Conservation (phyloP, 2,329 filamentous ascomycete species). For the Alternaria rosae region DNA sequence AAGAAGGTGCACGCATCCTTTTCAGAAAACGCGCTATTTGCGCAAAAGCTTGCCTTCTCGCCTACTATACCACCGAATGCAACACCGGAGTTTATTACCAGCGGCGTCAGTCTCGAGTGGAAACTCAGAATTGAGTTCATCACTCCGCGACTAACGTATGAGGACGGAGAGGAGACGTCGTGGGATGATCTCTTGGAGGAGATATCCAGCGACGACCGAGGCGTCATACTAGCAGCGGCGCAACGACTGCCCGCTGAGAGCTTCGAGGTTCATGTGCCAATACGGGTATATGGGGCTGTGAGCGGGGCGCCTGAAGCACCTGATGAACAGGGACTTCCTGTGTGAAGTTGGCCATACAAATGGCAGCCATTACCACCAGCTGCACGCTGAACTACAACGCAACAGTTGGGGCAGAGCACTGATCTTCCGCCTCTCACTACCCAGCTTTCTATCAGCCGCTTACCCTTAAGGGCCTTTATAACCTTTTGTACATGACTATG, state of each 20-base stretch:
- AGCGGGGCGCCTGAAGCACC: slow-evolving; percentile 48
- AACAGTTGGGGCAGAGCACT: background rate
- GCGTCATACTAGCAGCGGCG: slow-evolving; percentile 76
- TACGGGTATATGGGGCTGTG: slow-evolving; percentile 75
- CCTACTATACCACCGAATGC: slow-evolving; percentile 83
- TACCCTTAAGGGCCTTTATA: background rate
- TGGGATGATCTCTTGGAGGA: slow-evolving; percentile 72
- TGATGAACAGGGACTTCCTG: slow-evolving; percentile 43
- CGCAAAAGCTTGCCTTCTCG: slow-evolving; percentile 78
- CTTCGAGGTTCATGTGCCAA: slow-evolving; percentile 86
- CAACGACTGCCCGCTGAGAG: slow-evolving; percentile 84
- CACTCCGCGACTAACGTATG: slow-evolving; percentile 66
- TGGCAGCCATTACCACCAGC: background rate
- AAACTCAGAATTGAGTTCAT: slow-evolving; percentile 91
- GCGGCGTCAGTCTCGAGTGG: slow-evolving; percentile 87
- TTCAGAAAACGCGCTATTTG: slow-evolving; percentile 84
- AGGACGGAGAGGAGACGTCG: slow-evolving; percentile 38
- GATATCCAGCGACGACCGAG: slow-evolving; percentile 79
- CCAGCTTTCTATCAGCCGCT: background rate
- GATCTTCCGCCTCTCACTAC: too few relatives aligned
- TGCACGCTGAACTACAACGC: background rate
- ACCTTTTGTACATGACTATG: slow-evolving; percentile 1
- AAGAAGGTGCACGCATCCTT: slow-evolving; percentile 79
- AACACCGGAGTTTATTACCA: slow-evolving; percentile 92
- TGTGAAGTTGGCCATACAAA: slow-evolving; percentile 28